Evolutionary conservation across 2,329 filamentous ascomycete genomes (phyloP).

Genomic region (Stagonosporopsis chrysanthemi): DNA sequence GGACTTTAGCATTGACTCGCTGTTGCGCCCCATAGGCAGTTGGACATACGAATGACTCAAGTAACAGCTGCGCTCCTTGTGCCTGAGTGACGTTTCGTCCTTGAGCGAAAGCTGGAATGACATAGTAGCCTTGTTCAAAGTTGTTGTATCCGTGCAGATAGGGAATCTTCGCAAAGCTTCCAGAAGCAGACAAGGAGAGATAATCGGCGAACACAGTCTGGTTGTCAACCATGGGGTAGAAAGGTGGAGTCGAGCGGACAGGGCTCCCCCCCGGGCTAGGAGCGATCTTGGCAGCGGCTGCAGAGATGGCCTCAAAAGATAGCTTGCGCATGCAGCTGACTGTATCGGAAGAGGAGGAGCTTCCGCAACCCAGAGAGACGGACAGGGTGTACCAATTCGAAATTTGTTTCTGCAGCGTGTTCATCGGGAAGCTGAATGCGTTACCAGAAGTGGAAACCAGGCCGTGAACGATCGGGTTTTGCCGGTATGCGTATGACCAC

Average conservation of each 20-base stretch:
- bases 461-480: slow-evolving; percentile 57
- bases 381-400: slow-evolving; percentile 29
- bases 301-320: slow-evolving; percentile 18
- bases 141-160: slow-evolving; percentile 31
- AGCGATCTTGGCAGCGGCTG: slow-evolving; percentile 20
- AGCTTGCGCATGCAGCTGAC: slow-evolving; percentile 31
- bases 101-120: slow-evolving; percentile 28
- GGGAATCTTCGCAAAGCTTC: slow-evolving; percentile 24
- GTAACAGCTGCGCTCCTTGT: slow-evolving; percentile 21
- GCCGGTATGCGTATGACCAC: slow-evolving; percentile 56
- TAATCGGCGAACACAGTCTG: slow-evolving; percentile 33
- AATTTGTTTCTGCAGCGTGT: slow-evolving; percentile 21
- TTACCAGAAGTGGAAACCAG: slow-evolving; percentile 51
- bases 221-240: slow-evolving; percentile 30
- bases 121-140: slow-evolving; percentile 31
- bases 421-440: slow-evolving; percentile 28
- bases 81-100: slow-evolving; percentile 26
- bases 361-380: slow-evolving; percentile 24
- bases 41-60: slow-evolving; percentile 30
- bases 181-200: slow-evolving; percentile 18
- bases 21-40: slow-evolving; percentile 18
- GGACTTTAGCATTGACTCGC: slow-evolving; percentile 18
- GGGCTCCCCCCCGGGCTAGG: slow-evolving; percentile 28
- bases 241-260: slow-evolving; percentile 26
- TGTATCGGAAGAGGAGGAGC: slow-evolving; percentile 4